Base-by-base conservation (phyloP, 148 eudicot species). In the Rhododendron ovatum region DNA sequence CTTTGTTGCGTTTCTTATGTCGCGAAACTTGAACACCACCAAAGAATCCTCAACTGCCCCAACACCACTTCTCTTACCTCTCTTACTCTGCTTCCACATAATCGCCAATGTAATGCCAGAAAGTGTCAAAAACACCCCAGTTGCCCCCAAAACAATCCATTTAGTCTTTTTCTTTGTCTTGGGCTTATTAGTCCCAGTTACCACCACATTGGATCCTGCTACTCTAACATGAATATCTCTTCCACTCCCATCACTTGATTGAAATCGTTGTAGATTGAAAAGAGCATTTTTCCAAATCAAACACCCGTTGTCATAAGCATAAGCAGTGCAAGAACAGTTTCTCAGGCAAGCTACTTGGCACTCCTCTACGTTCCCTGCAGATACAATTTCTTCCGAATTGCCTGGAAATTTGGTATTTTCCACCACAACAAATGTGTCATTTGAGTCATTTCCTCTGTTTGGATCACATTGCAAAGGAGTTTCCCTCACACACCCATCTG, bases 341-440 rank as follows among this genome's bases (percentile, higher is more conserved):
- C 59, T n/a, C n/a, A 80, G 30, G 63, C 83, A 80, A 51, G 83
- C 65, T 28, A 48, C 33, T 14, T 80, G 33, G 39, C 83, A 80
- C 39, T 28, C 65, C 17, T 80, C 83, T 5, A 81, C 53, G 17
- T 80, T 51, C 35, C 24, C 24, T 6, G 2, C 39, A 17, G 37
- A 30, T 28, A 71, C 0, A 28, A 28, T 13, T 20, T 4, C 20
- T 33, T 14, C 65, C 30, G 83, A 81, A 30, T 81, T 30, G 7
- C 0, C 65, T 17, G 65, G 65, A 30, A 80, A 51, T n/a, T 11
- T 4, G 61, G 83, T 51, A 20, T 51, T 15, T 51, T 9, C 17
- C 75, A 69, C 35, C 75, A 30, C 39, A 28, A 30, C 75, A 28
- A 30, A 69, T 28, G 37, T 69, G 75, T 69, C 37, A 30, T 71